Percentiles rank a stretch among this genome's conserved stretches.
These are phyloP conservation scores for Kalaharituber pfeilii DNA, from an alignment of 2,329 filamentous ascomycete species.

Conservation along the genomic window DNA sequence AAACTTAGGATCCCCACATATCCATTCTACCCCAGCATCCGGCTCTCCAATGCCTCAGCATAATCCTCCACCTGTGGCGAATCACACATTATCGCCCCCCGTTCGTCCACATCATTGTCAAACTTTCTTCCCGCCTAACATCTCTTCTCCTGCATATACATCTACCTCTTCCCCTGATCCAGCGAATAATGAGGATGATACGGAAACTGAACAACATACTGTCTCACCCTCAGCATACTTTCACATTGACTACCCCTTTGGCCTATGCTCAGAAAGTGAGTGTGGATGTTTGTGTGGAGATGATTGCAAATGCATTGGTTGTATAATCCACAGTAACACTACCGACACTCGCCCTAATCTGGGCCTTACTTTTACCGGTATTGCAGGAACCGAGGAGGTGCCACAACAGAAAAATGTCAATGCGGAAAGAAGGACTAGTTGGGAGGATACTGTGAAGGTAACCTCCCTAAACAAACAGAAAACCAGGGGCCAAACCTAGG, in stretches of 20 bases:
- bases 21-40: not conserved
- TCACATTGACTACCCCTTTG: conserved; percentile 19
- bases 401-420: not conserved
- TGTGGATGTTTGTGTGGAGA: conserved; percentile 21
- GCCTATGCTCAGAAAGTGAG: conserved; percentile 19
- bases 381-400: not conserved
- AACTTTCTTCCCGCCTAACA: not conserved
- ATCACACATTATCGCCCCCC: no score
- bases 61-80: not conserved
- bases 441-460: not conserved
- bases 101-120: conserved; percentile 3
- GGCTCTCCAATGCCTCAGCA: not conserved
- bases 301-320: conserved; percentile 21
- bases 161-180: conserved; percentile 6
- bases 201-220: not conserved
- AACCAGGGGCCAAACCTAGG: not conserved
- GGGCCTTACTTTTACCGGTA: not conserved
- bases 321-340: conserved; percentile 16
- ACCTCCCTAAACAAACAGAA: not conserved
- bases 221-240: conserved; percentile 19
- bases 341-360: not conserved
- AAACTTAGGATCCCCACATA: not conserved
- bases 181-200: conserved; percentile 5
- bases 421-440: not conserved
- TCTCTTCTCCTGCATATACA: conserved; percentile 7